Evolutionary conservation across 2,329 filamentous ascomycete species (phyloP).

Genomic region (Diaporthe batatas): DNA sequence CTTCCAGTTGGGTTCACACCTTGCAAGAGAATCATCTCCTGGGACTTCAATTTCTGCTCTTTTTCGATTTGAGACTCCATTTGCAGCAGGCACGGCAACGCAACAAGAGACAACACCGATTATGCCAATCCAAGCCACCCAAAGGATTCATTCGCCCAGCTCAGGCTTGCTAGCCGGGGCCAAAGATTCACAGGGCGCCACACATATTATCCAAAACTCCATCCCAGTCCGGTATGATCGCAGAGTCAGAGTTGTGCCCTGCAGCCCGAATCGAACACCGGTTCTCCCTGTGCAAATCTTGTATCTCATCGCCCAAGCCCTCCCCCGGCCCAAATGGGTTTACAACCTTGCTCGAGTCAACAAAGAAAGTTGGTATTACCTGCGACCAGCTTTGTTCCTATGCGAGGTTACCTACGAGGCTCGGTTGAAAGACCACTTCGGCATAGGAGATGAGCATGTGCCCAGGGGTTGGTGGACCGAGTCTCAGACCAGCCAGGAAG

Average conservation of each 20-base stretch:
- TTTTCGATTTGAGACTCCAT: neutral
- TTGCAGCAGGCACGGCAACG: neutral
- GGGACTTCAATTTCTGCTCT: no score
- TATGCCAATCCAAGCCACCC: neutral
- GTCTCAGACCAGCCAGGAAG: neutral
- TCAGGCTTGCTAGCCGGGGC: neutral
- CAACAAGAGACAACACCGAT: neutral
- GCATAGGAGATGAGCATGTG: neutral
- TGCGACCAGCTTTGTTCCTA: neutral
- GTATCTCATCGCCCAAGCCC: neutral
- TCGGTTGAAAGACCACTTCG: neutral
- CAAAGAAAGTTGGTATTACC: neutral
- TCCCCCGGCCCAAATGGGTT: neutral
- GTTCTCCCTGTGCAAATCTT: neutral
- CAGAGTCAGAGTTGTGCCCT: neutral
- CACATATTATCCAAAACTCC: neutral
- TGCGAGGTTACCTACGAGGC: slow-evolving; percentile 8
- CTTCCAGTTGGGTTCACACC: neutral
- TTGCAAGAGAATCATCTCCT: no score
- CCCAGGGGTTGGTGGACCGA: neutral
- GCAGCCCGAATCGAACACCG: neutral
- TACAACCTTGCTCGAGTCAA: neutral
- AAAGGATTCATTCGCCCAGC: neutral
- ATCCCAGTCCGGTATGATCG: neutral
- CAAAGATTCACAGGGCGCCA: neutral